Evolutionary conservation across 2,329 filamentous ascomycete genomes (phyloP).

Genomic region (Fusarium odoratissimum): DNA sequence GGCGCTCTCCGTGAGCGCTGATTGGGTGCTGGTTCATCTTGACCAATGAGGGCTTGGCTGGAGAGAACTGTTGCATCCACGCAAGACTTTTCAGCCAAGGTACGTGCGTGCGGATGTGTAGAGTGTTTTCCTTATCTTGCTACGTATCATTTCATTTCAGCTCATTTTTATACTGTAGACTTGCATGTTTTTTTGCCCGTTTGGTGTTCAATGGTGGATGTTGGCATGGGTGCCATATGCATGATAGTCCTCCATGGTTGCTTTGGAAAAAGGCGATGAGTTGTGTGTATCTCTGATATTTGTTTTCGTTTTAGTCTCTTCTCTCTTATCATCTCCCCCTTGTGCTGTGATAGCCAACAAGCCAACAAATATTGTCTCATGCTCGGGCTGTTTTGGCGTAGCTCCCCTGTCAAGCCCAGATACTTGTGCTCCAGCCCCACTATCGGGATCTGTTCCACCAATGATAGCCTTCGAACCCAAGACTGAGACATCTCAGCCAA

Average conservation of each 20-base stretch:
- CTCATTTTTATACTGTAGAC: rapidly evolving
- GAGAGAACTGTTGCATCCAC: neutral
- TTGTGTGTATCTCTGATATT: rapidly evolving
- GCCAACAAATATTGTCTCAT: neutral
- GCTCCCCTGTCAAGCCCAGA: too few species aligned
- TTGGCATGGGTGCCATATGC: neutral
- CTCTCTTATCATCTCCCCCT: neutral
- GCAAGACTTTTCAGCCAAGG: too few species aligned
- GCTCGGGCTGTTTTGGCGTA: neutral
- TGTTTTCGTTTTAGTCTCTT: rapidly evolving
- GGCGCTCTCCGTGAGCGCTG: neutral
- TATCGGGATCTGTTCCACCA: neutral
- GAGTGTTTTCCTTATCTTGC: too few species aligned
- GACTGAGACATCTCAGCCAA: neutral
- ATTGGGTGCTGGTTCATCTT: rapidly evolving
- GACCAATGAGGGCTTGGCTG: neutral
- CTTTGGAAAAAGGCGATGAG: neutral
- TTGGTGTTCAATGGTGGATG: neutral
- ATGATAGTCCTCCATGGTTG: too few species aligned
- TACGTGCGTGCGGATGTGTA: too few species aligned
- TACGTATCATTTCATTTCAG: neutral
- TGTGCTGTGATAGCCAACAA: too few species aligned
- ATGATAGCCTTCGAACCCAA: rapidly evolving
- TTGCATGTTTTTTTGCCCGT: neutral
- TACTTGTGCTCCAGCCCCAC: neutral